These are phyloP conservation scores for Luffa acutangula DNA, from an alignment of 306 rosid genomes.

Conservation along the genomic window DNA sequence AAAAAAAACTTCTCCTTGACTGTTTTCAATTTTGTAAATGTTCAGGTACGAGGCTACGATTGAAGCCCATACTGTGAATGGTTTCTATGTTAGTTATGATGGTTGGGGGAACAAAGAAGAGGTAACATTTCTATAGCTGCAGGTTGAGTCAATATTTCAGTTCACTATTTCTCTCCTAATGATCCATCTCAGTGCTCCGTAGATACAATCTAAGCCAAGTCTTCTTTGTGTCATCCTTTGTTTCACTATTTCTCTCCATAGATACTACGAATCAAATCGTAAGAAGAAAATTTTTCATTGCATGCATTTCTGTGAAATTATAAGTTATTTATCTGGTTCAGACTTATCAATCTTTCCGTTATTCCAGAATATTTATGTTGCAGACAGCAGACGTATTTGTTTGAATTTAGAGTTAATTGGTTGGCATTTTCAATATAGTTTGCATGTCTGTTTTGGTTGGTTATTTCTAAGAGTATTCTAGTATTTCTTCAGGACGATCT, in stretches of 20 bases:
- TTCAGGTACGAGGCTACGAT: slow-evolving; percentile 84
- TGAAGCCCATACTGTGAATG: slow-evolving; percentile 66
- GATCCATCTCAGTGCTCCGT: no score
- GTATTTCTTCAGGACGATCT: background rate
- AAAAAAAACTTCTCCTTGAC: slow-evolving; percentile 4
- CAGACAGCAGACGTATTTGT: background rate
- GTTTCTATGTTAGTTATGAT: slow-evolving; percentile 64
- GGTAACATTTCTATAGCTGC: slow-evolving; percentile 37
- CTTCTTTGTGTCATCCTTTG: background rate
- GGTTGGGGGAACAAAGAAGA: slow-evolving; percentile 96
- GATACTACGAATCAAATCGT: no score
- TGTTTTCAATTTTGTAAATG: slow-evolving; percentile 32
- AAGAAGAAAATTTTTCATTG: background rate
- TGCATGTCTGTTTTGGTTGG: background rate
- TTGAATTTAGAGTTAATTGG: background rate
- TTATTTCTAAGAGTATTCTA: background rate
- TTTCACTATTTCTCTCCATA: background rate
- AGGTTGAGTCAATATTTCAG: background rate
- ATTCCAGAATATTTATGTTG: background rate
- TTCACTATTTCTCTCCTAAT: background rate
- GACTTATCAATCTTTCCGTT: background rate
- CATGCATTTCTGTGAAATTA: background rate
- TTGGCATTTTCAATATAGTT: background rate
- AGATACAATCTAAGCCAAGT: no score
- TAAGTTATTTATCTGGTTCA: background rate